A percentile compares a stretch with the other conserved stretches of the same genome.
Evolutionary conservation across 2,329 filamentous ascomycete genomes (phyloP).

Genomic region (Seiridium cupressi): DNA sequence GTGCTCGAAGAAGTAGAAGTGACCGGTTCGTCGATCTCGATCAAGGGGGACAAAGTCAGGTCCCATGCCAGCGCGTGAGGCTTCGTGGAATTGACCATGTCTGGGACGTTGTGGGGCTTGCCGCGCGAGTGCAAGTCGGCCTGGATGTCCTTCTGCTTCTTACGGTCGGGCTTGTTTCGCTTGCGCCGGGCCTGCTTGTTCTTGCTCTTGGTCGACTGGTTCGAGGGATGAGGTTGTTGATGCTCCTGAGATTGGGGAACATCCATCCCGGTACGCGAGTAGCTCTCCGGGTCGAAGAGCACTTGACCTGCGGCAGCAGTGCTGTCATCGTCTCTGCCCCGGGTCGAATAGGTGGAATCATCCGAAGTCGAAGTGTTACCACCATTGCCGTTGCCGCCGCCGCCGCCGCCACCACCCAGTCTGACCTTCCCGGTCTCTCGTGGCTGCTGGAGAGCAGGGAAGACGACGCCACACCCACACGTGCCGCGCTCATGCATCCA

Average conservation of each 20-base stretch:
- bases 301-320: no score
- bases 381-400: not conserved
- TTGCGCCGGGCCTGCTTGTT: not conserved
- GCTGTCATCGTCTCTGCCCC: not conserved
- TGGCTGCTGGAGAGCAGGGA: constrained; percentile 34
- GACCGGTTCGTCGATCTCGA: constrained; percentile 14
- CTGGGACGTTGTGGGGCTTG: not conserved
- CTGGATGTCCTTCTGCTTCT: not conserved
- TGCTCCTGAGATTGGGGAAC: no score
- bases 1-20: not conserved
- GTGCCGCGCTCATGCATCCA: constrained; percentile 44
- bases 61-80: not conserved
- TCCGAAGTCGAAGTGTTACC: not conserved
- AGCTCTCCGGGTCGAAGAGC: no score
- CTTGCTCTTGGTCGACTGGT: no score
- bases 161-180: not conserved
- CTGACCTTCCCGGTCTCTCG: constrained; percentile 21
- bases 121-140: not conserved
- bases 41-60: constrained; percentile 12
- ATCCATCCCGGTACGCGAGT: no score
- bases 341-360: not conserved
- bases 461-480: constrained; percentile 35
- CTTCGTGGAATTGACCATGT: not conserved
- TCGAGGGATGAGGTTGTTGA: no score
- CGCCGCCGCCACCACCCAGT: not conserved